Base-by-base conservation (phyloP, 352 stramenopile species). In the Globisporangium iwayamae region DNA sequence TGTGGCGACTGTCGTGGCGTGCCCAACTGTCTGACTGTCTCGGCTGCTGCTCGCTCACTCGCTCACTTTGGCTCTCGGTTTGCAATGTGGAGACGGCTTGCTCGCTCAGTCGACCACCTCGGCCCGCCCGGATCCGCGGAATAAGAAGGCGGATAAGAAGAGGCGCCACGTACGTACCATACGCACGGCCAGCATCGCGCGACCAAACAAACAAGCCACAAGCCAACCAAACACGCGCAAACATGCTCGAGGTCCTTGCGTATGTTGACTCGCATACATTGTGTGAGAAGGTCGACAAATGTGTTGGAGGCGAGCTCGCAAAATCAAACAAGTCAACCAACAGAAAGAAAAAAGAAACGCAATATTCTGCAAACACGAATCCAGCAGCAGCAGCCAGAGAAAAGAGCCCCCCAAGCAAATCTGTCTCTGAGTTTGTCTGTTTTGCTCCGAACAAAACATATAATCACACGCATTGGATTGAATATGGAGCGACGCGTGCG, bases 121-220 rank as follows among this genome's bases (percentile, higher is more conserved):
- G 30, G 54, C 38, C 6, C 3, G 9, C 25, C 25, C 25, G 45
- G 54, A 41, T 46, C 54, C 13, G 22, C 54, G 54, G 54, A 60
- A 60, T 56, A 63, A 63, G 57, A 63, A 39, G 34, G 34, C 43
- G 56, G 41, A 56, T 56, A 45, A 56, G 46, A 56, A 48, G 47
- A 34, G 11, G 18, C 11, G 22, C 2, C 47, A 63, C 36, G 20
- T 36, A 11, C 36, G 36, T 28, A 28, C 28, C 20, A 7, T 36
- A n/a, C 41, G 34, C 54, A 50, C 54, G 36, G 20, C 18, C 36
- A 46, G 47, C 11, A 25, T 25, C 30, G 47, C 22, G 11, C 47
- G 47, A 54, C 47, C 47, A 36, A 25, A 36, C 47, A 34, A 54
- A 54, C 36, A 36, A 36, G 8, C 46, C 46, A 30, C 28, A 32